Conservation (phyloP, 306 rosid genomes). For the Gastrolobium villosum region DNA sequence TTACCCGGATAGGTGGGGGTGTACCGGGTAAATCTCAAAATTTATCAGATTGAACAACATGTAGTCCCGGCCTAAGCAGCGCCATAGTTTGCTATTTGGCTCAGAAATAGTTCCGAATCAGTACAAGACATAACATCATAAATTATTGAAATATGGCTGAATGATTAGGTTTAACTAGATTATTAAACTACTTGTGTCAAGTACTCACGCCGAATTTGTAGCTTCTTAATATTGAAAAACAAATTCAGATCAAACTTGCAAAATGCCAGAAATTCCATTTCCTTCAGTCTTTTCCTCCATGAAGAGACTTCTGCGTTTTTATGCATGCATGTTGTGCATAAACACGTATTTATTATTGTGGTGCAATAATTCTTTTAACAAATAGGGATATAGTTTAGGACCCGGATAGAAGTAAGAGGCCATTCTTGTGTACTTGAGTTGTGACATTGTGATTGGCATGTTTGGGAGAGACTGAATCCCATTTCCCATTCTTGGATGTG, state of each 20-base stretch:
- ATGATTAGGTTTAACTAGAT: constrained; percentile 8
- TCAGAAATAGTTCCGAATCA: constrained; percentile 31
- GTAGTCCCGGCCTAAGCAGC: constrained; percentile 1
- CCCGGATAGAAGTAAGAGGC: not conserved
- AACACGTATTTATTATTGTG: constrained; percentile 29
- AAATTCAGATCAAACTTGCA: constrained; percentile 17
- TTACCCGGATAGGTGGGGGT: no score
- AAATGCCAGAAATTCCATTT: constrained; percentile 82
- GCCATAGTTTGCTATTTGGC: constrained; percentile 21
- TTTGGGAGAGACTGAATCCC: constrained; percentile 2
- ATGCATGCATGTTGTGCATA: constrained; percentile 1
- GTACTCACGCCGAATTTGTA: constrained; percentile 23
- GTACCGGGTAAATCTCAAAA: no score
- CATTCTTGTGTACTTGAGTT: no score
- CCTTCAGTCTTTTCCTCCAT: constrained; percentile 93
- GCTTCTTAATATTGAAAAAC: not conserved
- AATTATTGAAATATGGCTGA: constrained; percentile 30
- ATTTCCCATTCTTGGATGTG: constrained; percentile 12
- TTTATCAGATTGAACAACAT: constrained; percentile 14
- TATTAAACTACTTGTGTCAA: not conserved
- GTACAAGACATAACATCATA: not conserved
- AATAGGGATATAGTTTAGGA: not conserved
- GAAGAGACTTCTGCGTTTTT: constrained; percentile 69
- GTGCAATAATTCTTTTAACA: constrained; percentile 9
- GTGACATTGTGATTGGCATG: not conserved